These are phyloP conservation scores for Cryptococcus maquisensis DNA, from an alignment of 1,284 basidiomycete genomes.

Conservation along the genomic window DNA sequence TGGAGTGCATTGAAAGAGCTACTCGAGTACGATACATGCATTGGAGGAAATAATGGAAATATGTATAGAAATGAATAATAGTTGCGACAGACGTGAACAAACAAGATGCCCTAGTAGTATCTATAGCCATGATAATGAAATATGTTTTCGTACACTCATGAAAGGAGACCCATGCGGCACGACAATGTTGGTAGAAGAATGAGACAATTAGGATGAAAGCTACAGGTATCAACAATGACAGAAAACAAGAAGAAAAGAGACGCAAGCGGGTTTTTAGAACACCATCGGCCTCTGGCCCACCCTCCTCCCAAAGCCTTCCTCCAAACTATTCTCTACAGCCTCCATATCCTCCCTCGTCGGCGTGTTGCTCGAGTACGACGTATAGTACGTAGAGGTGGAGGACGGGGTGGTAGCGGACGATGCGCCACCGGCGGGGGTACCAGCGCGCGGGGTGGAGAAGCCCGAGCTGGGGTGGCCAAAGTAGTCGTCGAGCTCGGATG, in stretches of 20 bases:
- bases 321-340: conserved; percentile 7
- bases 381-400: conserved; percentile 16
- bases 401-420: conserved; percentile 6
- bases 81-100: too few relatives aligned
- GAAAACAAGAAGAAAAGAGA: background rate
- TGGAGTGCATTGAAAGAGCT: too few relatives aligned
- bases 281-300: background rate
- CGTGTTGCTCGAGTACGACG: conserved; percentile 10
- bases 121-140: too few relatives aligned
- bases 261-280: background rate
- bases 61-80: too few relatives aligned
- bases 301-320: background rate
- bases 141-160: too few relatives aligned
- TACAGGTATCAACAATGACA: background rate
- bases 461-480: conserved; percentile 19
- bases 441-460: background rate
- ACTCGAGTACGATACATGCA: too few relatives aligned
- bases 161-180: too few relatives aligned
- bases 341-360: conserved; percentile 15
- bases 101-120: too few relatives aligned
- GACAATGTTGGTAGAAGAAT: background rate
- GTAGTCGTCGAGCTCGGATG: conserved; percentile 40
- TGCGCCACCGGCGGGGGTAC: background rate
- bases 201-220: background rate
- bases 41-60: too few relatives aligned